Base-by-base conservation (phyloP, 176 grass and related monocot genomes). In the Carex pumila region DNA sequence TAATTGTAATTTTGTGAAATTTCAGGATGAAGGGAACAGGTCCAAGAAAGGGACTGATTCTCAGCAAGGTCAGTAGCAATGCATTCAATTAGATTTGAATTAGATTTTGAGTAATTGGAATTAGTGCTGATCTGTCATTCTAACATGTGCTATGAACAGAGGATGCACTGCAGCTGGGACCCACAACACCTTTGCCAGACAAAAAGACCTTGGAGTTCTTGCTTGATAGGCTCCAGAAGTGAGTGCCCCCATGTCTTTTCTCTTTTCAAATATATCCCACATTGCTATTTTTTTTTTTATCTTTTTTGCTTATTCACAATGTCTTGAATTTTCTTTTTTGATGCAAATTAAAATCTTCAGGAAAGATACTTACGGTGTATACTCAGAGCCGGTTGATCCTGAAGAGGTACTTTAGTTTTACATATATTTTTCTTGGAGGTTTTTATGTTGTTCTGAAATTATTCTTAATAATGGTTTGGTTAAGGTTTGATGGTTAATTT, bases 211-310 rank as follows among this genome's bases (percentile, higher is more conserved):
- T 90, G 89, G 65, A 77, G 18, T 85, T 82, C 76, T 85, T 90
- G 43, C 89, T 90, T 67, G 89, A 90, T 77, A 87, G 85, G 82
- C 89, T 90, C 10, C 85, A 90, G 85, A 87, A 87, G 89, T 90
- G 85, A 81, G 89, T 87, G 49, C 55, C 6, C 6, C 59, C 62
- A 79, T 81, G 49, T 85, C 82, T 84, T 25, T 73, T 50, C 22
- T 32, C 45, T 67, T 49, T 30, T 64, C 61, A 64, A 64, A 9
- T 39, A 39, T 31, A 64, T 63, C n/a, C 21, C 7, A 29, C 21
- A 21, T 29, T 63, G 17, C 7, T 63, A 29, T 11, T 29, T 77
- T 14, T 85, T 84, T 69, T 21, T 14, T 71, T 79, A 63, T 4
- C 71, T 65, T 9, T 61, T 72, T 83, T 10, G 5, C 39, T 52